These are phyloP conservation scores for Lasiodiplodia sp. DNA, from an alignment of 2,329 filamentous ascomycete species.

Conservation along the genomic window DNA sequence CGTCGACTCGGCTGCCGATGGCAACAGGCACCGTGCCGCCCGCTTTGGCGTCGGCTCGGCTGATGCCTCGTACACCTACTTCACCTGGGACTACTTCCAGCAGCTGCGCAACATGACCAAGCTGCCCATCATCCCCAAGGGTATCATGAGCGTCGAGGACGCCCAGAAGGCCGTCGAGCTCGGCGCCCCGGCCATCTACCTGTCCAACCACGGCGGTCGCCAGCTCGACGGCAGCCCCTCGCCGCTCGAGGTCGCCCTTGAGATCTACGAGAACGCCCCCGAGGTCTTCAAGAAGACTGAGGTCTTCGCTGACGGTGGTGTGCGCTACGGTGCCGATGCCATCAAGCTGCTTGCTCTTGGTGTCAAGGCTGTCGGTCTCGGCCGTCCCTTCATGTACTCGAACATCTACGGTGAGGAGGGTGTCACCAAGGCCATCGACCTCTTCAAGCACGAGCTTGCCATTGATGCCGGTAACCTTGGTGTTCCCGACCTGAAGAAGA, in stretches of 20 bases:
- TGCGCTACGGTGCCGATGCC: conserved; percentile 49
- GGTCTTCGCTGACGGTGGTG: conserved; percentile 51
- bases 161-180: conserved; percentile 46
- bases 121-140: conserved; percentile 50
- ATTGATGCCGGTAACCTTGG: conserved; percentile 45
- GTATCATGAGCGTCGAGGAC: conserved; percentile 50
- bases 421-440: conserved; percentile 62
- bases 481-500: conserved; percentile 41
- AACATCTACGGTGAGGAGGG: conserved; percentile 67
- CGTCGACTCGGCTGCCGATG: conserved; percentile 50
- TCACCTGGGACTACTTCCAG: conserved; percentile 47
- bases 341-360: conserved; percentile 50
- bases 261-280: conserved; percentile 68
- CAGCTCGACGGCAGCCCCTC: conserved; percentile 62
- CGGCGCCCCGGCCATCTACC: conserved; percentile 49
- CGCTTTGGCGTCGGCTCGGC: conserved; percentile 44
- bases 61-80: conserved; percentile 39
- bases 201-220: conserved; percentile 53
- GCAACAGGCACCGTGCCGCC: conserved; percentile 46
- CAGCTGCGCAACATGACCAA: conserved; percentile 46
- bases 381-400: conserved; percentile 60
- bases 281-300: conserved; percentile 50
- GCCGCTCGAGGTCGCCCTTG: conserved; percentile 77
- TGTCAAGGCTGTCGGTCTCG: conserved; percentile 53
- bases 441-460: conserved; percentile 60